Percentiles rank a stretch among this genome's conserved stretches.
Conservation (phyloP, 495 filamentous ascomycete species). For the Amniculicola lignicola region DNA sequence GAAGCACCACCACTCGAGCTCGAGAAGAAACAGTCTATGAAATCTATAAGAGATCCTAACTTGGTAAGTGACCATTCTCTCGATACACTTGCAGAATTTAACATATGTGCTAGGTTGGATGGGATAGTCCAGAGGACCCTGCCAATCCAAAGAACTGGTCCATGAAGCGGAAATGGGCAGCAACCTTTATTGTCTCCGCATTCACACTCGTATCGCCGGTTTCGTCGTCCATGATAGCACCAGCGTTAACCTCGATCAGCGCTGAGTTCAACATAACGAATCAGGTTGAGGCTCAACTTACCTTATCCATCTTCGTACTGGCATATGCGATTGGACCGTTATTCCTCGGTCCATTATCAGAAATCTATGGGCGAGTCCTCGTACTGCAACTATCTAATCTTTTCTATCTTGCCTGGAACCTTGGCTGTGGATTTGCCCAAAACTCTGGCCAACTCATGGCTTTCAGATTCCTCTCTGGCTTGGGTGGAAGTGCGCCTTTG, state of each 20-base stretch:
- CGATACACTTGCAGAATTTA: not conserved
- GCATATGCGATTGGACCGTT: conserved; percentile 64
- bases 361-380: conserved; percentile 42
- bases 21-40: conserved; percentile 36
- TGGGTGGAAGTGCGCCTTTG: conserved; percentile 44
- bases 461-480: conserved; percentile 44
- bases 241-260: conserved; percentile 56
- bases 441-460: conserved; percentile 40
- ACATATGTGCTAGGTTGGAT: conserved; percentile 32
- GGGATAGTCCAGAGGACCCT: conserved; percentile 43
- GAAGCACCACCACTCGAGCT: conserved; percentile 32
- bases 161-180: conserved; percentile 60
- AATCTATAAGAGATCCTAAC: conserved; percentile 40
- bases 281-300: conserved; percentile 55
- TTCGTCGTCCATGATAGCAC: conserved; percentile 70
- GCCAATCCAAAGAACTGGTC: conserved; percentile 46
- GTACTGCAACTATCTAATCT: conserved; percentile 43
- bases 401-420: conserved; percentile 44
- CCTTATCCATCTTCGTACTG: conserved; percentile 70
- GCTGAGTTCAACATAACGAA: conserved; percentile 59
- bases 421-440: conserved; percentile 43
- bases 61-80: conserved; percentile 30
- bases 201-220: conserved; percentile 71
- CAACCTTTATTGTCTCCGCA: conserved; percentile 48
- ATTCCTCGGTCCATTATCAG: conserved; percentile 43